Percentiles rank a stretch among this genome's conserved stretches.
phyloP scores from a whole-genome alignment of 768 basidiomycete genomes.

The Suillus bovinus region DNA sequence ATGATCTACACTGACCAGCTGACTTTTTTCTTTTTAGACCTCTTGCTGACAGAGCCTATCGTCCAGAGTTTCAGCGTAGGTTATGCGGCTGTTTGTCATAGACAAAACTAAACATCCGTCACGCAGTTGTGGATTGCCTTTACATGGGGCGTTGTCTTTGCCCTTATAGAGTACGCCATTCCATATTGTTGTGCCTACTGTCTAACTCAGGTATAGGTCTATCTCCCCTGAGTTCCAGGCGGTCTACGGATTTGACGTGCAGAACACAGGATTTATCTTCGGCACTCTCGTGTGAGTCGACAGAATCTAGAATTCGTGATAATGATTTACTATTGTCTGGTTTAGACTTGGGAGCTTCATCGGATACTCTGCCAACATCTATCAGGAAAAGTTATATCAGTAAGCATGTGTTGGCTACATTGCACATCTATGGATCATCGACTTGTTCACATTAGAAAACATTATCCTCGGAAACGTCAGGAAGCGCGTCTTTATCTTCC shows the following conservation, averaged over 20 bases:
- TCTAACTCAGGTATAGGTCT: slow-evolving; percentile 35
- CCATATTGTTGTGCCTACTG: not conserved
- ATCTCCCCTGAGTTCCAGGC: slow-evolving; percentile 51
- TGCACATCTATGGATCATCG: not conserved
- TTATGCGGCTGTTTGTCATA: slow-evolving; percentile 3
- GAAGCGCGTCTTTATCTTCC: slow-evolving; percentile 60
- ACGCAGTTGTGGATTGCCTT: slow-evolving; percentile 61
- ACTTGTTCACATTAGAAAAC: slow-evolving; percentile 10
- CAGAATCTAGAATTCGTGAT: not conserved
- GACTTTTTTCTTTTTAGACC: slow-evolving; percentile 6
- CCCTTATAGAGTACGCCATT: slow-evolving; percentile 49
- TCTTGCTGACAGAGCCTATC: slow-evolving; percentile 51
- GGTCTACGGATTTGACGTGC: slow-evolving; percentile 58
- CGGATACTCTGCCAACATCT: slow-evolving; percentile 42
- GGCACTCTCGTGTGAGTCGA: slow-evolving; percentile 48
- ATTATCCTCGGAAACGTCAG: slow-evolving; percentile 29
- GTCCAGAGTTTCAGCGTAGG: slow-evolving; percentile 69
- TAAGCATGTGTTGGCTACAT: slow-evolving; percentile 26
- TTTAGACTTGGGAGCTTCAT: slow-evolving; percentile 49
- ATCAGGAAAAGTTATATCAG: slow-evolving; percentile 48
- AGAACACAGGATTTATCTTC: slow-evolving; percentile 58
- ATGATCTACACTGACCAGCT: not conserved
- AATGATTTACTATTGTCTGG: slow-evolving; percentile 7
- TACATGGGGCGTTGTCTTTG: slow-evolving; percentile 73
- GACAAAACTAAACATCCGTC: slow-evolving; percentile 8